phyloP scores from a whole-genome alignment of 768 basidiomycete genomes.

The Tylopilus vinaceipallidus region DNA sequence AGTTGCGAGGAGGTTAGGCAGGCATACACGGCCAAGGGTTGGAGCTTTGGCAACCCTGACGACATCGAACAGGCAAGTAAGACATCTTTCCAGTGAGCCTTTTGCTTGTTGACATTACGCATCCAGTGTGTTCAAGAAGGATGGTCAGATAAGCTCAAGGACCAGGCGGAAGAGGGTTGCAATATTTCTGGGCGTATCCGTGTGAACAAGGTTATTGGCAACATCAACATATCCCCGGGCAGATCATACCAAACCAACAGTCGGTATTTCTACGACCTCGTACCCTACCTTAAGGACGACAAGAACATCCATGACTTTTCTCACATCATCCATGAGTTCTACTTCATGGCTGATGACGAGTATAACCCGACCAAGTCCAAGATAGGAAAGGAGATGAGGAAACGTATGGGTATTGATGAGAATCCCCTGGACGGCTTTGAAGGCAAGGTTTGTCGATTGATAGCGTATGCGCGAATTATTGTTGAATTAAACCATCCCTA shows the following conservation, averaged over 20 bases:
- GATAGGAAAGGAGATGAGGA: conserved; percentile 60
- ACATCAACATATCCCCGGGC: conserved; percentile 93
- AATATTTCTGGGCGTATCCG: conserved; percentile 88
- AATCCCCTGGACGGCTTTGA: conserved; percentile 76
- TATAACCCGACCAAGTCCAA: conserved; percentile 67
- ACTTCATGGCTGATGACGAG: conserved; percentile 80
- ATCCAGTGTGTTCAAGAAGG: conserved; percentile 88
- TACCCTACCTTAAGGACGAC: conserved; percentile 91
- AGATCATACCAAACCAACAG: conserved; percentile 88
- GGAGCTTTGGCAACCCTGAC: conserved; percentile 92
- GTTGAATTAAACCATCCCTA: conserved; percentile 24
- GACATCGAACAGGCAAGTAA: conserved; percentile 82
- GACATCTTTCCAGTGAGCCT: neutral
- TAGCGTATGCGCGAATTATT: neutral
- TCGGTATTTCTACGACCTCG: conserved; percentile 81
- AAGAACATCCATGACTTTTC: conserved; percentile 91
- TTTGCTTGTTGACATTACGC: neutral
- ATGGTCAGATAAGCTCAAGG: conserved; percentile 91
- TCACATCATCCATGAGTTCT: conserved; percentile 78
- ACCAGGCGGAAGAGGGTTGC: conserved; percentile 93
- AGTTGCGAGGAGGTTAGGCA: conserved; percentile 92
- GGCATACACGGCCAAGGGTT: conserved; percentile 87
- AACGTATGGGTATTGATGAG: conserved; percentile 65
- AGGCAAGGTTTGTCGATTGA: conserved; percentile 47
- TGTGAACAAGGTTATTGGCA: conserved; percentile 96